Conservation (phyloP, 331 rosid species). For the Ulmus americana region DNA sequence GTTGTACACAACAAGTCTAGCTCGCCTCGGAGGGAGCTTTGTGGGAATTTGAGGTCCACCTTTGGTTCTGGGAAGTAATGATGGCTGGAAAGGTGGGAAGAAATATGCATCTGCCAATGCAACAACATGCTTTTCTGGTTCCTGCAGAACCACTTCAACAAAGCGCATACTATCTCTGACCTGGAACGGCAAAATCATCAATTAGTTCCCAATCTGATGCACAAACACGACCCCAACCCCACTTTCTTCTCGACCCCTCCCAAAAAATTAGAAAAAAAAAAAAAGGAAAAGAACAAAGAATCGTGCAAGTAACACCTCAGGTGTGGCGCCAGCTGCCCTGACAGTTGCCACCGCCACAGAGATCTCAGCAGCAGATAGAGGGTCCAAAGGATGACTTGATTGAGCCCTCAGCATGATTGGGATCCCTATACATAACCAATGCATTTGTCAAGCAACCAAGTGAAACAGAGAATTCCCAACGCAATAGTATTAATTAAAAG, state of each 20-base stretch:
- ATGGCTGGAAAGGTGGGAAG: conserved; percentile 95
- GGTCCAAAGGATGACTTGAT: conserved; percentile 88
- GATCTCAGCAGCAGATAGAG: conserved; percentile 82
- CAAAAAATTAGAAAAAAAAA: neutral
- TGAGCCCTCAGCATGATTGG: conserved; percentile 66
- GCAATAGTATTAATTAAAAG: neutral
- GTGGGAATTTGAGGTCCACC: conserved; percentile 80
- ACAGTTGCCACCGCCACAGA: conserved; percentile 91
- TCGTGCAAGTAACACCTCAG: conserved; percentile 55
- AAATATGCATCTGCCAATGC: conserved; percentile 94
- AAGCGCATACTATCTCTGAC: conserved; percentile 95
- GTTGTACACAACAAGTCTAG: conserved; percentile 78
- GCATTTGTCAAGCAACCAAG: conserved; percentile 7
- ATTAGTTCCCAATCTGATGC: conserved; percentile 15
- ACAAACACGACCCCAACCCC: neutral
- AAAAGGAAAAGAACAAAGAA: conserved; percentile 6
- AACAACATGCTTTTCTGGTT: conserved; percentile 85
- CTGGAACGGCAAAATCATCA: conserved; percentile 33
- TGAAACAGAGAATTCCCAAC: conserved; percentile 4
- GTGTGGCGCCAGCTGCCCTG: conserved; percentile 97
- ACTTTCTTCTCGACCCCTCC: too few relatives aligned
- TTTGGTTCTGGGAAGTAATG: conserved; percentile 74
- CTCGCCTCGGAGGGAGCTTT: conserved; percentile 91
- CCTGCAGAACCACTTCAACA: conserved; percentile 68
- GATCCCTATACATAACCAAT: conserved; percentile 42